These are phyloP conservation scores for Blastobotrys ciferrii DNA, from an alignment of 1,139 yeast genomes.

Conservation along the genomic window DNA sequence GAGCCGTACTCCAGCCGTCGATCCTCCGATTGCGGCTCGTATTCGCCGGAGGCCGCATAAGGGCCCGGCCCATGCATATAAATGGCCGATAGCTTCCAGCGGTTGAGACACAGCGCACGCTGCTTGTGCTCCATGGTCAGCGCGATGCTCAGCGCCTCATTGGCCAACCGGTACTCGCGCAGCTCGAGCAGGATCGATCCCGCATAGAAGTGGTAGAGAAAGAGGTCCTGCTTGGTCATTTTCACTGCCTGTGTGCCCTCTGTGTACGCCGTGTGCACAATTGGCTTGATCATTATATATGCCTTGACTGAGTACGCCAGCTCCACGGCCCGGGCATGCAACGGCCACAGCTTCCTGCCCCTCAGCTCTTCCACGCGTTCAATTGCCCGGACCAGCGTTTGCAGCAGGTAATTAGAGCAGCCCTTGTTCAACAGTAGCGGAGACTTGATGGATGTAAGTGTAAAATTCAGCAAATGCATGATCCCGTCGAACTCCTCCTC, in stretches of 20 bases:
- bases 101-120: background rate
- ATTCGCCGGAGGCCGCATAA: too few species aligned
- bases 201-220: conserved; percentile 28
- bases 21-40: background rate
- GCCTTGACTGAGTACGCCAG: conserved; percentile 5
- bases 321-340: conserved; percentile 13
- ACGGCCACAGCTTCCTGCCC: background rate
- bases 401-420: background rate
- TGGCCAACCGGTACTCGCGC: conserved; percentile 26
- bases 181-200: conserved; percentile 24
- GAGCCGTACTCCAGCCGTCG: conserved; percentile 5
- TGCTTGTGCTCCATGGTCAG: conserved; percentile 14
- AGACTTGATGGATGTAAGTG: background rate
- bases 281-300: conserved; percentile 1
- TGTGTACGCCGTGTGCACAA: conserved; percentile 6
- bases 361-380: conserved; percentile 1
- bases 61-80: background rate
- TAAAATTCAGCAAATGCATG: background rate
- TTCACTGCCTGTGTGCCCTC: conserved; percentile 9
- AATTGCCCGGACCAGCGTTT: conserved; percentile 4
- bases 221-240: conserved; percentile 14
- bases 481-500: background rate
- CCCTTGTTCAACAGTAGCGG: background rate
- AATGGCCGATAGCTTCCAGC: conserved; percentile 1
- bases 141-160: conserved; percentile 26